Evolutionary conservation across 441 rosid genomes (phyloP).

Genomic region (Gossypium schwendimanii): DNA sequence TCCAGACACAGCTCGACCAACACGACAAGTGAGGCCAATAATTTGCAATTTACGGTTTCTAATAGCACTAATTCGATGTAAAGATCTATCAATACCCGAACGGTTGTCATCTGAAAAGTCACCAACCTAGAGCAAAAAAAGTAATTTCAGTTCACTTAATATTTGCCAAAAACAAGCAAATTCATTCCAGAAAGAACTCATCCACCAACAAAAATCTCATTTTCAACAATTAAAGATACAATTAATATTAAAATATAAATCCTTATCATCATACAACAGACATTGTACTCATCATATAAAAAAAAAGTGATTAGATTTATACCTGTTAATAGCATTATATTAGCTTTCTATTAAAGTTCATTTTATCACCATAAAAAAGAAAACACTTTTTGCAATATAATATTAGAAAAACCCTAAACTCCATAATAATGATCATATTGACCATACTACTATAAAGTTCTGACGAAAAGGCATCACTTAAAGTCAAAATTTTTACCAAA

Average conservation of each 20-base stretch:
- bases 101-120: conserved; percentile 92
- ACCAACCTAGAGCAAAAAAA: conserved; percentile 54
- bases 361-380: background rate
- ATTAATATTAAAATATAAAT: background rate
- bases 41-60: conserved; percentile 80
- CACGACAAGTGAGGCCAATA: conserved; percentile 89
- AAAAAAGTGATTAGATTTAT: background rate
- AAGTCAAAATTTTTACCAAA: background rate
- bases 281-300: background rate
- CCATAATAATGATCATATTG: background rate
- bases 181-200: background rate
- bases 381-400: background rate
- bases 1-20: conserved; percentile 82
- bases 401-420: background rate
- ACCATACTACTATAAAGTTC: background rate
- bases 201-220: background rate
- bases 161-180: background rate
- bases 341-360: background rate
- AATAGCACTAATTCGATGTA: conserved; percentile 92
- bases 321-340: background rate
- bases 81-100: conserved; percentile 75
- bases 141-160: background rate
- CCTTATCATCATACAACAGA: background rate
- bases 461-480: background rate
- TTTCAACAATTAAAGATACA: background rate